These are phyloP conservation scores for Claviceps capensis DNA, from an alignment of 2,329 filamentous ascomycete genomes.

Conservation along the genomic window DNA sequence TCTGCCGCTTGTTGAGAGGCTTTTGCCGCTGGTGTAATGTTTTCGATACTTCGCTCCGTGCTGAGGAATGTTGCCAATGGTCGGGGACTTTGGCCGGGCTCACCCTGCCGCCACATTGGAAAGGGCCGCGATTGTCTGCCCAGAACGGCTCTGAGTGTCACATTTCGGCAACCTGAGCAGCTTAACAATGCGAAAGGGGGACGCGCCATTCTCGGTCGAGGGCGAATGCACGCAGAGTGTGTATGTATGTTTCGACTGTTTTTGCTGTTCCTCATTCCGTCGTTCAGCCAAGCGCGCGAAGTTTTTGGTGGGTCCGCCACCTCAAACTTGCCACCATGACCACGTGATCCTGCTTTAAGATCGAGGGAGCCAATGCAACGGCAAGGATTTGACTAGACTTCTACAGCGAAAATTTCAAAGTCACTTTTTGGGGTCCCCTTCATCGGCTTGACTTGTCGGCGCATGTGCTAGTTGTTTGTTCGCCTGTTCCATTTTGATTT, in stretches of 20 bases:
- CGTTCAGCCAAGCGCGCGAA: no score
- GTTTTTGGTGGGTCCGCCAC: slow-evolving; percentile 1
- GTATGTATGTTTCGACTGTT: background rate
- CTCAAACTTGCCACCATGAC: background rate
- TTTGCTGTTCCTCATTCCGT: background rate
- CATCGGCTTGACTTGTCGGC: background rate
- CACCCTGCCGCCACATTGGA: slow-evolving; percentile 12
- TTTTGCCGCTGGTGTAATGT: slow-evolving; percentile 9
- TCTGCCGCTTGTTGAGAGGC: slow-evolving; percentile 1
- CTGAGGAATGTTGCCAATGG: slow-evolving; percentile 13
- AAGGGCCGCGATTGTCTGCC: slow-evolving; percentile 11
- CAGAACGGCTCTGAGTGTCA: slow-evolving; percentile 17
- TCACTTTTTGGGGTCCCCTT: slow-evolving; percentile 6
- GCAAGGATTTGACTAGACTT: background rate
- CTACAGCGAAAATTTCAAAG: slow-evolving; percentile 17
- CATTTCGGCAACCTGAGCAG: slow-evolving; percentile 18
- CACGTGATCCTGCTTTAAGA: slow-evolving; percentile 7
- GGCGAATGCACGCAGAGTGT: background rate
- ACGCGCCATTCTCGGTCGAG: slow-evolving; percentile 17
- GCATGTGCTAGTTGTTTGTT: background rate
- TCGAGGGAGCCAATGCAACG: slow-evolving; percentile 3
- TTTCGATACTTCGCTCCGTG: slow-evolving; percentile 6
- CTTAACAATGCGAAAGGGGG: slow-evolving; percentile 15
- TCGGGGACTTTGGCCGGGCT: slow-evolving; percentile 8
- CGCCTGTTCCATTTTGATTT: background rate